Evolutionary conservation across 768 basidiomycete species (phyloP).

Genomic region (Trametes sanguinea): DNA sequence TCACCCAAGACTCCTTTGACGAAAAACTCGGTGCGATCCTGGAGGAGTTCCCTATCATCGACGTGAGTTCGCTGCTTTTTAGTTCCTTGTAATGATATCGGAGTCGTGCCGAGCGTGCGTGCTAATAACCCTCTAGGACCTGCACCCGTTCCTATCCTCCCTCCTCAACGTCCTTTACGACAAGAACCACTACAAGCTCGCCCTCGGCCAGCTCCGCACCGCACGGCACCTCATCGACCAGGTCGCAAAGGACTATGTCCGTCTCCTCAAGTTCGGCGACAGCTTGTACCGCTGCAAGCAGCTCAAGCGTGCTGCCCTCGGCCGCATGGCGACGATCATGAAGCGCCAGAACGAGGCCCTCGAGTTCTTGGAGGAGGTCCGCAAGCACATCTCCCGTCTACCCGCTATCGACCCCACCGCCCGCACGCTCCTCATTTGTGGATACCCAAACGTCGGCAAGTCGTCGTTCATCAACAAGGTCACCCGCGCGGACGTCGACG

Average conservation of each 20-base stretch:
- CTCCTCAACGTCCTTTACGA: conserved; percentile 99
- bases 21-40: conserved; percentile 94
- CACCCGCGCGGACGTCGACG: conserved; percentile 98
- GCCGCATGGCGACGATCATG: conserved; percentile 99
- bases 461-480: conserved; percentile 99
- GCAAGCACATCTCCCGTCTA: conserved; percentile 98
- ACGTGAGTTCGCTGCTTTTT: conserved; percentile 56
- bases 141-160: conserved; percentile 95
- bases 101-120: background rate
- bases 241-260: conserved; percentile 95
- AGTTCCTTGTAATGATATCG: background rate
- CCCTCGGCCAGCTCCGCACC: conserved; percentile 94
- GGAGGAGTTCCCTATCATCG: conserved; percentile 95
- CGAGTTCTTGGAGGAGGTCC: conserved; percentile 97
- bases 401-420: conserved; percentile 98
- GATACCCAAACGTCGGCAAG: conserved; percentile 99
- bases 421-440: conserved; percentile 95
- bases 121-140: conserved; percentile 52
- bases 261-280: conserved; percentile 97
- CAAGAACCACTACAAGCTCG: conserved; percentile 99
- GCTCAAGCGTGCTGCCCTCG: conserved; percentile 94
- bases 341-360: conserved; percentile 97
- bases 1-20: conserved; percentile 95
- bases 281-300: conserved; percentile 98
- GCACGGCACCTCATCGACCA: conserved; percentile 95